Conservation (phyloP, 2,329 filamentous ascomycete genomes). For the Trichoderma guizhouense region DNA sequence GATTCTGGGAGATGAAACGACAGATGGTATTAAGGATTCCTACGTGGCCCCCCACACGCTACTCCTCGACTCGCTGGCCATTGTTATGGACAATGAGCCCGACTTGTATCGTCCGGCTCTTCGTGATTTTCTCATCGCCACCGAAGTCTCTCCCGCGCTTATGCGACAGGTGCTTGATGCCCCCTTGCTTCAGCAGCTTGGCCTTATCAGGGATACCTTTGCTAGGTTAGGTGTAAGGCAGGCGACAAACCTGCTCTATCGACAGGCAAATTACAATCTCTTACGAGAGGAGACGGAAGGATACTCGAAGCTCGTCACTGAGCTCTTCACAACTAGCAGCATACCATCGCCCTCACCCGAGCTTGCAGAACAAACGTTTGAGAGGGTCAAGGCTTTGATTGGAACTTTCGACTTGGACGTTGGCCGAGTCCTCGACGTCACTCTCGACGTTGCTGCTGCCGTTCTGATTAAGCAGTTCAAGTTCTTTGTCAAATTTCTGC, state of each 20-base stretch:
- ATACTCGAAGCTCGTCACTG: slow-evolving; percentile 92
- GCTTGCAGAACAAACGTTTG: slow-evolving; percentile 79
- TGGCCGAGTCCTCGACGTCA: slow-evolving; percentile 89
- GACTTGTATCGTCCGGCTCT: slow-evolving; percentile 49
- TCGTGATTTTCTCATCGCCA: slow-evolving; percentile 66
- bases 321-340: slow-evolving; percentile 86
- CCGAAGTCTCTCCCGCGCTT: slow-evolving; percentile 65
- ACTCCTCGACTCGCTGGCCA: slow-evolving; percentile 80
- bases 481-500: slow-evolving; percentile 91
- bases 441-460: slow-evolving; percentile 90
- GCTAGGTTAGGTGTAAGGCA: slow-evolving; percentile 78
- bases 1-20: slow-evolving; percentile 60
- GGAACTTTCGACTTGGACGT: slow-evolving; percentile 97
- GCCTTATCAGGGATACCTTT: slow-evolving; percentile 83
- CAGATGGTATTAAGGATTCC: slow-evolving; percentile 48
- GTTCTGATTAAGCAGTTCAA: slow-evolving; percentile 88
- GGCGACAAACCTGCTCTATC: slow-evolving; percentile 88
- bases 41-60: slow-evolving; percentile 60
- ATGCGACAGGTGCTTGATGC: slow-evolving; percentile 84
- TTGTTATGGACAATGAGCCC: slow-evolving; percentile 70
- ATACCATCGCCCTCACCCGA: slow-evolving; percentile 70
- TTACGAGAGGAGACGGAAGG: slow-evolving; percentile 94
- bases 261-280: slow-evolving; percentile 95
- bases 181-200: slow-evolving; percentile 68
- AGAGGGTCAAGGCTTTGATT: slow-evolving; percentile 89